Base-by-base conservation (phyloP, 306 rosid genomes). In the Medicago ruthenica region DNA sequence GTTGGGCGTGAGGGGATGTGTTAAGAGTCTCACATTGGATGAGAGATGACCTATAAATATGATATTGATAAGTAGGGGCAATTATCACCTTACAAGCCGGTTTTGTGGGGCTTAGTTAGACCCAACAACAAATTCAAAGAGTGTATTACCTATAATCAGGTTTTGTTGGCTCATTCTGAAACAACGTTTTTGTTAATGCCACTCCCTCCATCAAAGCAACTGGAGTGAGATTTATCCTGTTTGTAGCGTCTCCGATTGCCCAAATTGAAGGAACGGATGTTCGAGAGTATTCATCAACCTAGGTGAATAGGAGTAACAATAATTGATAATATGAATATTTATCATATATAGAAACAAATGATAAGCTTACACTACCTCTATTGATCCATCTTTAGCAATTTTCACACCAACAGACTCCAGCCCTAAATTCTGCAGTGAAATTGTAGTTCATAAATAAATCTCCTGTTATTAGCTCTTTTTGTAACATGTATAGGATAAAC, bases 151-250 rank as follows among this genome's bases (percentile, higher is more conserved):
- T 90, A 79, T 92, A 90, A 76, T 88, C 91, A 73, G 99, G 98
- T 82, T 90, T 96, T 80, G 99, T 88, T 72, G 93, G 99, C 77
- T 83, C 91, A 85, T 92, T 85, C 77, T 61, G 89, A 63, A 92
- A 92, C 67, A 96, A 45, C 2, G 99, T 92, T 87, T 89, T 96
- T 12, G 91, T 80, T 39, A 96, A 80, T 55, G 99, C 97, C 71
- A 81, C 79, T 77, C 98, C 99, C 83, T 92, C 99, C 99, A 96
- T 96, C 87, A 96, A 87, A 87, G 99, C 99, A 83, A 96, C 90
- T 13, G 99, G 99, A 67, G 99, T 96, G 74, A 96, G 97, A 84
- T 96, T 96, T 62, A 96, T 31, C 80, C 99, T 89, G 74, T 89
- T 88, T 34, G 99, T 96, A 77, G 84, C 99, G 87, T 96, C 99